phyloP scores from a whole-genome alignment of 805 yeast genomes.

The Priceomyces haplophilus region DNA sequence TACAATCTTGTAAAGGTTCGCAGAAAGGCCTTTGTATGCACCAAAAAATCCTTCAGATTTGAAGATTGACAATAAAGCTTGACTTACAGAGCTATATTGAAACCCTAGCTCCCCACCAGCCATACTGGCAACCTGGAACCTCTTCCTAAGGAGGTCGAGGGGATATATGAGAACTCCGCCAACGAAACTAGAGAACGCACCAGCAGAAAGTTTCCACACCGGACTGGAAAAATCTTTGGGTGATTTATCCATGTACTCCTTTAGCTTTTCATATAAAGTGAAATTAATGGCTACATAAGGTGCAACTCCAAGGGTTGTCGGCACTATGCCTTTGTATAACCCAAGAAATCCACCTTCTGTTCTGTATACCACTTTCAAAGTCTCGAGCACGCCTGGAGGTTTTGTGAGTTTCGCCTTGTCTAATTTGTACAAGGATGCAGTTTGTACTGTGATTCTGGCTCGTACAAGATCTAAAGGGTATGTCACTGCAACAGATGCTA shows the following conservation, averaged over 20 bases:
- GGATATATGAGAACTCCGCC: slow-evolving; percentile 93
- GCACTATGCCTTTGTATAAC: slow-evolving; percentile 78
- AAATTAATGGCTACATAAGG: slow-evolving; percentile 94
- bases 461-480: slow-evolving; percentile 91
- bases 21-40: slow-evolving; percentile 69
- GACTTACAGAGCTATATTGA: slow-evolving; percentile 69
- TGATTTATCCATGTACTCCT: slow-evolving; percentile 49
- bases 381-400: slow-evolving; percentile 70
- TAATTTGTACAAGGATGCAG: slow-evolving; percentile 61
- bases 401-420: slow-evolving; percentile 41
- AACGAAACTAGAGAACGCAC: slow-evolving; percentile 83
- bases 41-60: slow-evolving; percentile 71
- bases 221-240: slow-evolving; percentile 42
- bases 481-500: slow-evolving; percentile 73
- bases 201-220: slow-evolving; percentile 62
- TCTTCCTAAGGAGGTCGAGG: slow-evolving; percentile 78
- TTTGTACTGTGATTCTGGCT: slow-evolving; percentile 84
- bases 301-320: slow-evolving; percentile 93
- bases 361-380: slow-evolving; percentile 56
- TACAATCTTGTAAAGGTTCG: slow-evolving; percentile 83
- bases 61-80: slow-evolving; percentile 71
- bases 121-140: slow-evolving; percentile 90
- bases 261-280: slow-evolving; percentile 79
- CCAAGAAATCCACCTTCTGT: slow-evolving; percentile 82
- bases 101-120: slow-evolving; percentile 76